Evolutionary conservation across 2,329 filamentous ascomycete genomes (phyloP).

Genomic region (Xylariaceae sp.): DNA sequence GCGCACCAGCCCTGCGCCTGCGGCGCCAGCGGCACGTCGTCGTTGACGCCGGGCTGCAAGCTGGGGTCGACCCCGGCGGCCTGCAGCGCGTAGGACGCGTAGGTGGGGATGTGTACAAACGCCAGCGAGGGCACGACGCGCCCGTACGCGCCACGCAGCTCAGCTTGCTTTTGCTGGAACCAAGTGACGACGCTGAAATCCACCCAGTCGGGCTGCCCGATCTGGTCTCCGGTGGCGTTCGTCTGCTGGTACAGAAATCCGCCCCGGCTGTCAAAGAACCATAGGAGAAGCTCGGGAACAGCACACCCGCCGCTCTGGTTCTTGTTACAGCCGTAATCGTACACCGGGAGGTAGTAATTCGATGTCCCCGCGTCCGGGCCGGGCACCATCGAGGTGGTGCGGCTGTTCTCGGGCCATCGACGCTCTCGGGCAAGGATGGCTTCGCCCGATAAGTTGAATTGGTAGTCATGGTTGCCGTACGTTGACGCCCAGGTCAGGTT

Average conservation of each 20-base stretch:
- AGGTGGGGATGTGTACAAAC: constrained; percentile 42
- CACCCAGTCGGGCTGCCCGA: constrained; percentile 38
- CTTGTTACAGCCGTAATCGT: constrained; percentile 29
- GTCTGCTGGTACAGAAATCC: constrained; percentile 41
- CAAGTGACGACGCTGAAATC: constrained; percentile 35
- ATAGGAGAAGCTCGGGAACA: constrained; percentile 46
- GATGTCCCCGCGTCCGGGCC: constrained; percentile 30
- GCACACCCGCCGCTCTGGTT: constrained; percentile 22
- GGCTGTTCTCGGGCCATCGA: constrained; percentile 29
- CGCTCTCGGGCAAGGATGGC: constrained; percentile 35
- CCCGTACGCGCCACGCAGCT: constrained; percentile 23
- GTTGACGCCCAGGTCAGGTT: constrained; percentile 57
- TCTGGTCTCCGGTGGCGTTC: constrained; percentile 18
- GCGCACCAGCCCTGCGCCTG: constrained; percentile 38
- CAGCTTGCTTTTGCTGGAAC: constrained; percentile 30
- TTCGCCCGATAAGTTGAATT: constrained; percentile 47
- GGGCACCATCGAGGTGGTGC: constrained; percentile 33
- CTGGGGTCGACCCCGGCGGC: constrained; percentile 28
- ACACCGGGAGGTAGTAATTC: constrained; percentile 42
- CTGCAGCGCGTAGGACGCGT: constrained; percentile 34
- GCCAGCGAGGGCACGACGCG: constrained; percentile 36
- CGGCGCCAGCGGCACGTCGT: constrained; percentile 32
- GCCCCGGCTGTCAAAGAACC: constrained; percentile 65
- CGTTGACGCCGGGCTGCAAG: constrained; percentile 37
- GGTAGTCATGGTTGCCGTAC: constrained; percentile 64